Conservation (phyloP, 352 stramenopile genomes). For the Aphanomyces cochlioides region DNA sequence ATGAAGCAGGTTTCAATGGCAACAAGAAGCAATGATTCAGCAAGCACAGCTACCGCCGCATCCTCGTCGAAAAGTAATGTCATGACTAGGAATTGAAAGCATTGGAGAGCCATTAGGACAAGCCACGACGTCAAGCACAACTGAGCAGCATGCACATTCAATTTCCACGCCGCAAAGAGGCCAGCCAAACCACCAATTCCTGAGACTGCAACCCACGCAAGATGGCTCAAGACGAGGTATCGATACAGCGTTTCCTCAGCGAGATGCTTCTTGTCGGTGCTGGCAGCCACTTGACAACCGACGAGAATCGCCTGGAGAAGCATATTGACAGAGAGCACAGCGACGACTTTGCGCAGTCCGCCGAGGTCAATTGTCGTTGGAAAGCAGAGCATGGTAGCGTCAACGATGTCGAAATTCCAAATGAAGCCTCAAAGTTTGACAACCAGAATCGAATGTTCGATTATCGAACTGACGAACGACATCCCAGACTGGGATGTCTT, state of each 20-base stretch:
- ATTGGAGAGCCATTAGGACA: slow-evolving; percentile 10
- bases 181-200: slow-evolving; percentile 10
- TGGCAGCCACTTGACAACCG: background rate
- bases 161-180: slow-evolving; percentile 3
- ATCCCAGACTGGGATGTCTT: too few species aligned
- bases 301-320: slow-evolving; percentile 19
- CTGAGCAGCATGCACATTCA: background rate
- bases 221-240: background rate
- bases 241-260: background rate
- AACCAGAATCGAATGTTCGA: too few species aligned
- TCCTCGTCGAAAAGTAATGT: too few species aligned
- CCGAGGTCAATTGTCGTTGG: background rate
- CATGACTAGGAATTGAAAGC: background rate
- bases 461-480: too few species aligned
- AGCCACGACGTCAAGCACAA: slow-evolving; percentile 18
- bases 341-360: slow-evolving; percentile 1
- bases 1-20: too few species aligned
- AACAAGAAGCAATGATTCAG: too few species aligned
- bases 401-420: too few species aligned
- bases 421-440: too few species aligned
- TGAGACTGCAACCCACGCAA: slow-evolving; percentile 21
- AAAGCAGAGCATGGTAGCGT: too few species aligned
- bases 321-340: slow-evolving; percentile 21
- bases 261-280: background rate
- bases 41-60: too few species aligned